These are phyloP conservation scores for Dendrothele bispora DNA, from an alignment of 768 basidiomycete genomes.

Conservation along the genomic window DNA sequence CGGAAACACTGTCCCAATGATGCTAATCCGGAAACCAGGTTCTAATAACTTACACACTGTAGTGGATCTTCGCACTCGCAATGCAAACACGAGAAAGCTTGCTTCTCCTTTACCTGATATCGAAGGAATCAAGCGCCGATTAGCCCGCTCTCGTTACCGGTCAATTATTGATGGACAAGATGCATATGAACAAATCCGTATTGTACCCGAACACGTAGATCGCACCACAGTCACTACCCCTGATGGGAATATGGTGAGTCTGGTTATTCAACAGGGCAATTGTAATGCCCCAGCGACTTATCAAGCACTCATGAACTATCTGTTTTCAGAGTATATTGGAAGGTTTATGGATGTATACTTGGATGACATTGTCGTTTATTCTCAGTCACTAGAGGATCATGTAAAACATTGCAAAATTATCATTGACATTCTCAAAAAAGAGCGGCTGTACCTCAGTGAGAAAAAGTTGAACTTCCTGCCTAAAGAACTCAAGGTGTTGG, in stretches of 20 bases:
- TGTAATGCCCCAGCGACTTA: slow-evolving; percentile 31
- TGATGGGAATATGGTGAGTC: slow-evolving; percentile 30
- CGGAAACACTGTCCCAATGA: slow-evolving; percentile 13
- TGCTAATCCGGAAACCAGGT: slow-evolving; percentile 25
- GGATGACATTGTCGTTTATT: slow-evolving; percentile 38
- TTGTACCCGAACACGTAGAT: slow-evolving; percentile 23
- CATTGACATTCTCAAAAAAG: slow-evolving; percentile 23
- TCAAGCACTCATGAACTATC: slow-evolving; percentile 35
- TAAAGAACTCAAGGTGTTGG: slow-evolving; percentile 22
- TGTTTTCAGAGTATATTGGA: slow-evolving; percentile 24
- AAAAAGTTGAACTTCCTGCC: slow-evolving; percentile 28
- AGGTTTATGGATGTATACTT: slow-evolving; percentile 34
- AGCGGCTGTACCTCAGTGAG: slow-evolving; percentile 30
- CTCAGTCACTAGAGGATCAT: slow-evolving; percentile 28
- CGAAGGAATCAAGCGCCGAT: slow-evolving; percentile 34
- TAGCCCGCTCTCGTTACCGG: slow-evolving; percentile 25
- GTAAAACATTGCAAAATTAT: slow-evolving; percentile 20
- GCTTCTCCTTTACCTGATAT: slow-evolving; percentile 40
- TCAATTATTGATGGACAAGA: slow-evolving; percentile 37
- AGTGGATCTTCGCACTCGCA: slow-evolving; percentile 33
- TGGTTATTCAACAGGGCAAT: slow-evolving; percentile 28
- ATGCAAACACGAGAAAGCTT: slow-evolving; percentile 37
- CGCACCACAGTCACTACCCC: slow-evolving; percentile 24
- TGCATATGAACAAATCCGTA: slow-evolving; percentile 39
- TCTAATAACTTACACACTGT: slow-evolving; percentile 30